A percentile compares a stretch with the other conserved stretches of the same genome.
Conservation (phyloP, 345 rosid species). For the Physaria fendleri region DNA sequence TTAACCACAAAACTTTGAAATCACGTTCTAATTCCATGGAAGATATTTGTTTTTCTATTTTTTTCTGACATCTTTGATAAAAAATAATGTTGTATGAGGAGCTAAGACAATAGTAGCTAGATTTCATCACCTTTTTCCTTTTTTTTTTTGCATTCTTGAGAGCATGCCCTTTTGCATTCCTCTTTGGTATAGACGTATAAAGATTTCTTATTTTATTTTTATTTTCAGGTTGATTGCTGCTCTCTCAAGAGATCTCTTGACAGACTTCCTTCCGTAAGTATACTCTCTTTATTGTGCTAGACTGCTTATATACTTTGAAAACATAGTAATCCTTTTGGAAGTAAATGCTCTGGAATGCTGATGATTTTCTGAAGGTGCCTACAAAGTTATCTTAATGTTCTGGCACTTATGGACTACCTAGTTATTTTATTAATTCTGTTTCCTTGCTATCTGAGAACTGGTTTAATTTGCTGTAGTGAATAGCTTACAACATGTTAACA, state of each 20-base stretch:
- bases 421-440: neutral
- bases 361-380: neutral
- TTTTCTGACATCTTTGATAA: neutral
- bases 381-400: neutral
- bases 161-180: neutral
- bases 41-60: neutral
- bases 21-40: neutral
- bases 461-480: neutral
- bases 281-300: slow-evolving; percentile 16
- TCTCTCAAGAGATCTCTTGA: slow-evolving; percentile 76
- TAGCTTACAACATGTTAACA: neutral
- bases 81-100: neutral
- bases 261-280: slow-evolving; percentile 71
- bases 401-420: neutral
- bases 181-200: neutral
- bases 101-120: neutral
- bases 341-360: slow-evolving; percentile 1
- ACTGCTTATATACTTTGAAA: neutral
- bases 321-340: neutral
- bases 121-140: neutral
- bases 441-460: neutral
- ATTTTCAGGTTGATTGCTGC: slow-evolving; percentile 76
- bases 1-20: neutral
- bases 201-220: no score
- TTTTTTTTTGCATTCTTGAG: neutral